Conservation (phyloP, 768 basidiomycete genomes). For the Omphalotus guepiniiformis region DNA sequence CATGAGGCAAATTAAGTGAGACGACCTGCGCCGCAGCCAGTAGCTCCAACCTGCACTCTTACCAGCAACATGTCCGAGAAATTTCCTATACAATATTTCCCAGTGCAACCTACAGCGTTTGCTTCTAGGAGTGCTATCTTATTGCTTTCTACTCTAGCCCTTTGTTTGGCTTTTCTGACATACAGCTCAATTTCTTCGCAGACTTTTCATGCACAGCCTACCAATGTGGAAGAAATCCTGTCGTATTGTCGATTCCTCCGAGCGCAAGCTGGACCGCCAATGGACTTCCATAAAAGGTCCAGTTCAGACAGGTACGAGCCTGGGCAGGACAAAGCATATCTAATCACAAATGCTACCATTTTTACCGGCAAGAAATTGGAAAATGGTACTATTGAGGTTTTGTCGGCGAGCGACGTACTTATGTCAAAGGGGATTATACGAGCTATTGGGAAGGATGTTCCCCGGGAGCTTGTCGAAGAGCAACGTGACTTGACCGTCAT, state of each 20-base stretch:
- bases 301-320: conserved; percentile 62
- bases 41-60: not conserved
- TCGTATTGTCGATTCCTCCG: conserved; percentile 49
- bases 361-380: conserved; percentile 58
- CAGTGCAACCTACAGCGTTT: not conserved
- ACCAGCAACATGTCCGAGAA: conserved; percentile 3
- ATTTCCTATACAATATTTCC: not conserved
- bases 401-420: conserved; percentile 49
- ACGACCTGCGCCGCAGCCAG: not conserved
- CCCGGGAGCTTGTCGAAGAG: conserved; percentile 23
- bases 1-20: not conserved
- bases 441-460: conserved; percentile 50
- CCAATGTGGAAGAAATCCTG: conserved; percentile 30
- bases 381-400: conserved; percentile 43
- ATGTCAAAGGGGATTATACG: conserved; percentile 64
- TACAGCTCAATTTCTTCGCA: not conserved
- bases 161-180: conserved; percentile 1
- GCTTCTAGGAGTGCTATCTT: not conserved
- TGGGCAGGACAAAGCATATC: conserved; percentile 46
- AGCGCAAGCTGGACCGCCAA: conserved; percentile 39
- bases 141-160: not conserved
- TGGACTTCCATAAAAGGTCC: conserved; percentile 35
- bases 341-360: conserved; percentile 69
- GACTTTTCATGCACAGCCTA: conserved; percentile 13
- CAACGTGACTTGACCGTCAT: conserved; percentile 42